Percentiles rank a stretch among this genome's conserved stretches.
phyloP scores from a whole-genome alignment of 2,329 filamentous ascomycete species.

The Ophiostoma ulmi region DNA sequence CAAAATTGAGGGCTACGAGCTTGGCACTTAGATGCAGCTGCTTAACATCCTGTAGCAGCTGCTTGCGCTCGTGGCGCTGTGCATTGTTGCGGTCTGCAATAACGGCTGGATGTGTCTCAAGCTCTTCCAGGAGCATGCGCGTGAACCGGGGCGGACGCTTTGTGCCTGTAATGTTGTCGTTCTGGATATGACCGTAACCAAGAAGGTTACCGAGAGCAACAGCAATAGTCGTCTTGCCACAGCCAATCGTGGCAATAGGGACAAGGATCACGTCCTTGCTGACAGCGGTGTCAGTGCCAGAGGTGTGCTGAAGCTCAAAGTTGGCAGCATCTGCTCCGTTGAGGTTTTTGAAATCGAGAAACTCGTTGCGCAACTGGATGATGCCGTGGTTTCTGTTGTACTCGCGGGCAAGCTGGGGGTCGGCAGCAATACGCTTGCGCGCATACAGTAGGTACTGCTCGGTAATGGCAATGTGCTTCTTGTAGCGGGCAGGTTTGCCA shows the following conservation, averaged over 20 bases:
- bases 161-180: slow-evolving; percentile 86
- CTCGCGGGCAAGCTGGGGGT: slow-evolving; percentile 61
- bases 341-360: slow-evolving; percentile 74
- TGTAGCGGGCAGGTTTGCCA: slow-evolving; percentile 67
- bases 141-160: slow-evolving; percentile 74
- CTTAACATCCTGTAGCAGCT: slow-evolving; percentile 76
- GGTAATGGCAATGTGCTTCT: slow-evolving; percentile 84
- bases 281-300: slow-evolving; percentile 49
- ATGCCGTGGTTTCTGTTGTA: slow-evolving; percentile 93
- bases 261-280: slow-evolving; percentile 71
- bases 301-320: slow-evolving; percentile 56
- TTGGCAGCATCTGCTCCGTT: slow-evolving; percentile 86
- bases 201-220: slow-evolving; percentile 78
- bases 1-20: slow-evolving; percentile 83
- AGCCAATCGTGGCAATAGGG: slow-evolving; percentile 88
- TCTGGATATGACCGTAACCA: slow-evolving; percentile 88
- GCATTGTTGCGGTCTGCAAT: slow-evolving; percentile 95
- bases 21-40: slow-evolving; percentile 57
- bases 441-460: slow-evolving; percentile 86
- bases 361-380: slow-evolving; percentile 83
- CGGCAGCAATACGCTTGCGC: slow-evolving; percentile 62
- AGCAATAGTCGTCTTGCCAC: slow-evolving; percentile 91
- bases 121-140: slow-evolving; percentile 58
- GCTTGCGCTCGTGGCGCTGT: slow-evolving; percentile 76
- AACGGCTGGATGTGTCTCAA: slow-evolving; percentile 65